Conservation (phyloP, 2,329 filamentous ascomycete genomes). For the Fusarium begoniae region DNA sequence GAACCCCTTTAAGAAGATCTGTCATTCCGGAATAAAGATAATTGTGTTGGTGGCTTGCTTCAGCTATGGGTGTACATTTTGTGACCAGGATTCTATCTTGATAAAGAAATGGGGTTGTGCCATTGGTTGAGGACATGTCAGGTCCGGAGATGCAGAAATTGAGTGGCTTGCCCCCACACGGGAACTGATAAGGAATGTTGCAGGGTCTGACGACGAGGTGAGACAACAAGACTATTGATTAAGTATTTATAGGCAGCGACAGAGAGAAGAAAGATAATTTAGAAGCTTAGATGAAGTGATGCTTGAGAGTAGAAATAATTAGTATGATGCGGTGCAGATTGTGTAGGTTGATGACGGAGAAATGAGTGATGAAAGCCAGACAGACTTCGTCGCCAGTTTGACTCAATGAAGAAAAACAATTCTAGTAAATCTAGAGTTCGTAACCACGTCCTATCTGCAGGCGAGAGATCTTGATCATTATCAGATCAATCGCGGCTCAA, state of each 20-base stretch:
- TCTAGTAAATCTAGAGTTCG: fast-evolving
- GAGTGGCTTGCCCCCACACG: neutral
- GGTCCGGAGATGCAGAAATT: neutral
- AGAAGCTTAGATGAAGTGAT: neutral
- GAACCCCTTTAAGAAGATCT: neutral
- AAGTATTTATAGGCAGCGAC: neutral
- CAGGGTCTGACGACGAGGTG: neutral
- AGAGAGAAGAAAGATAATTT: neutral
- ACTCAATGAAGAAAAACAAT: fast-evolving
- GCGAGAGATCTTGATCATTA: neutral
- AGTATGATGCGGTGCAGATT: fast-evolving
- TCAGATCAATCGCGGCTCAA: neutral
- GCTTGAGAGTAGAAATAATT: too few relatives aligned
- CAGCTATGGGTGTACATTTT: too few relatives aligned
- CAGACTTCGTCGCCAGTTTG: too few relatives aligned
- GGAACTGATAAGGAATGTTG: neutral
- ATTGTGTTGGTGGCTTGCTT: neutral
- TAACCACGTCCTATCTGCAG: neutral
- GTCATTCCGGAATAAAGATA: too few relatives aligned
- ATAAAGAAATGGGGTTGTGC: neutral
- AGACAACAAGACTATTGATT: neutral
- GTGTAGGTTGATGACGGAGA: too few relatives aligned
- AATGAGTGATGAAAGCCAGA: too few relatives aligned
- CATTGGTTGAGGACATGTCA: neutral
- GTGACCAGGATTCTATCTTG: neutral